Conservation (phyloP, 768 basidiomycete species). For the Rhizopogon vesiculosus region DNA sequence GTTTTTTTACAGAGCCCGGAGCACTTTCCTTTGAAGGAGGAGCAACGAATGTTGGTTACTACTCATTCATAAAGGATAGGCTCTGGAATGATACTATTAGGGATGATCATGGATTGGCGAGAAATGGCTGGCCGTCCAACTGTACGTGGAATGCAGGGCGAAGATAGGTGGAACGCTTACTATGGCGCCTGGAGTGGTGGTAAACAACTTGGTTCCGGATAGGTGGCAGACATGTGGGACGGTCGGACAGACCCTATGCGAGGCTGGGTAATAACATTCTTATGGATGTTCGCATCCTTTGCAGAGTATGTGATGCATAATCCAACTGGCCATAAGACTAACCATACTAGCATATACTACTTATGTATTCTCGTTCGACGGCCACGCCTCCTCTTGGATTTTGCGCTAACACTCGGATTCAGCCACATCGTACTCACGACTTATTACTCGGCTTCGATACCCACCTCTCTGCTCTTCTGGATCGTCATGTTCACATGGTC, state of each 20-base stretch:
- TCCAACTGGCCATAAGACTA: slow-evolving; percentile 2
- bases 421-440: slow-evolving; percentile 92
- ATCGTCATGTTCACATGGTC: slow-evolving; percentile 67
- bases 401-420: slow-evolving; percentile 85
- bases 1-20: slow-evolving; percentile 66
- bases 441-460: slow-evolving; percentile 64
- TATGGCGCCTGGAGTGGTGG: slow-evolving; percentile 81
- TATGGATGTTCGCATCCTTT: slow-evolving; percentile 79
- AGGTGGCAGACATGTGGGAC: slow-evolving; percentile 50
- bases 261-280: slow-evolving; percentile 87
- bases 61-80: not conserved
- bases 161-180: slow-evolving; percentile 61
- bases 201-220: slow-evolving; percentile 60
- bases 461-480: slow-evolving; percentile 95
- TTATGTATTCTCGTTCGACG: slow-evolving; percentile 85
- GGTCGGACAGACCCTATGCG: slow-evolving; percentile 72
- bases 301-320: slow-evolving; percentile 68
- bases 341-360: slow-evolving; percentile 54
- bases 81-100: slow-evolving; percentile 28
- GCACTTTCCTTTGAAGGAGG: slow-evolving; percentile 74
- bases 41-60: slow-evolving; percentile 68
- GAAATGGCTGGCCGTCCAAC: slow-evolving; percentile 89
- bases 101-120: slow-evolving; percentile 97
- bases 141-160: slow-evolving; percentile 58
- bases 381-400: slow-evolving; percentile 93